Base-by-base conservation (phyloP, 345 rosid genomes). In the Boechera stricta region DNA sequence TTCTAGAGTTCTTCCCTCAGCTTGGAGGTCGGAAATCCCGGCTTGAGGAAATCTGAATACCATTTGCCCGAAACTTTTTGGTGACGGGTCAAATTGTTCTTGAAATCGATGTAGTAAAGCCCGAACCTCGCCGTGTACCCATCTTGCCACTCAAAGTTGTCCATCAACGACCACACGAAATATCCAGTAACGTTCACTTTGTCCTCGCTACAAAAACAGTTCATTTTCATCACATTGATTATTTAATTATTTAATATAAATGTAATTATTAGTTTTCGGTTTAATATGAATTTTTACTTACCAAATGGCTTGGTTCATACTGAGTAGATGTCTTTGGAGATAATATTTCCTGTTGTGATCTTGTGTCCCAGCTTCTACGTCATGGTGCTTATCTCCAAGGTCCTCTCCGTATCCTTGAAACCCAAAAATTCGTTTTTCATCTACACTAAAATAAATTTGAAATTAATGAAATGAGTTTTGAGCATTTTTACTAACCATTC, bases 71-170 rank as follows among this genome's bases (percentile, higher is more conserved):
- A 79, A 39, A 66, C 36, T 28, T 79, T 79, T 45, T 66, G 69
- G 18, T 67, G 69, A 42, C 82, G 78, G 5, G 82, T 79, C 64
- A 79, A 15, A 35, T 79, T 79, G 38, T 79, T 79, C 2, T 44
- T 2, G 74, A 16, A 79, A 45, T 79, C 82, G 11, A 79, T 58
- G 8, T 15, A 73, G 78, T 79, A 79, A 16, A 79, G 82, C 4
- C 82, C 82, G 21, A 79, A 79, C 33, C 82, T 79, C 1, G 74
- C 68, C 35, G 53, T 73, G 45, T 67, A 79, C 1, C 82, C 82
- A 73, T 79, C 82, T 73, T 79, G 78, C 82, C 82, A 79, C 59
- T 79, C 82, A 53, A 79, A 79, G 53, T 79, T 79, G 26, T 79
- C 82, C 82, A 79, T 67, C 64, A 79, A 67, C 1, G 82, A 67